A percentile compares a stretch with the other conserved stretches of the same genome.
These are phyloP conservation scores for Fusarium penzigii DNA, from an alignment of 2,329 filamentous ascomycete genomes.

Conservation along the genomic window DNA sequence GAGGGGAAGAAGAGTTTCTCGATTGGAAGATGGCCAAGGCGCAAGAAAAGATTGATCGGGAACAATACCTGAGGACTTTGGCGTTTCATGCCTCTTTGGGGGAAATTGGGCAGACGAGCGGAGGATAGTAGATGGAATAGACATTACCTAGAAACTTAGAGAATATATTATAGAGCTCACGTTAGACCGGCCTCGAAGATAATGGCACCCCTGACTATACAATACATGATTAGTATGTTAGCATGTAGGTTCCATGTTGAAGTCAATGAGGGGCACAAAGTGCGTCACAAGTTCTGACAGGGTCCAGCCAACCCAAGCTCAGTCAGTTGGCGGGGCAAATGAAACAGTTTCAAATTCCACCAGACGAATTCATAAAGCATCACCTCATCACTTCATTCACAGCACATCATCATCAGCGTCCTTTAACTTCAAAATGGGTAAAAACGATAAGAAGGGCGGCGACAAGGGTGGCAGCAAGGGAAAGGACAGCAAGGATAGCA, in stretches of 20 bases:
- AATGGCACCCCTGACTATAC: too few species aligned
- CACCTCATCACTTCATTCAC: constrained; percentile 3
- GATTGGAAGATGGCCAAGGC: constrained; percentile 42
- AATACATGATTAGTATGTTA: too few species aligned
- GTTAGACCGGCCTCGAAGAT: neutral
- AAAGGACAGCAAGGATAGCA: constrained; percentile 25
- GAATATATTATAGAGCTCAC: neutral
- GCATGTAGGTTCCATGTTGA: too few species aligned
- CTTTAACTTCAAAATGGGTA: constrained; percentile 35
- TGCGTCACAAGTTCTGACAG: neutral
- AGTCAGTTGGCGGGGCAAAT: too few species aligned
- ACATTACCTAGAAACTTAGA: neutral
- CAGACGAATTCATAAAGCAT: neutral
- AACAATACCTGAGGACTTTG: constrained; percentile 30
- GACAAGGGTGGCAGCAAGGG: constrained; percentile 37
- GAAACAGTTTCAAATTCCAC: neutral
- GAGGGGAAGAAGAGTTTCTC: constrained; percentile 42
- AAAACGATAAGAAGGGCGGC: constrained; percentile 43
- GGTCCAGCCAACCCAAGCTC: too few species aligned
- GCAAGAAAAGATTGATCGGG: constrained; percentile 30
- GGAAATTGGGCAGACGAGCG: constrained; percentile 7
- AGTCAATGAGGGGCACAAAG: neutral
- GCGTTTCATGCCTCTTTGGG: constrained; percentile 28
- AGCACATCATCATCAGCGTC: constrained; percentile 1
- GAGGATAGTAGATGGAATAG: neutral